A percentile compares a stretch with the other conserved stretches of the same genome.
Conservation (phyloP, 1,284 basidiomycete species). For the Earliella scabrosa region DNA sequence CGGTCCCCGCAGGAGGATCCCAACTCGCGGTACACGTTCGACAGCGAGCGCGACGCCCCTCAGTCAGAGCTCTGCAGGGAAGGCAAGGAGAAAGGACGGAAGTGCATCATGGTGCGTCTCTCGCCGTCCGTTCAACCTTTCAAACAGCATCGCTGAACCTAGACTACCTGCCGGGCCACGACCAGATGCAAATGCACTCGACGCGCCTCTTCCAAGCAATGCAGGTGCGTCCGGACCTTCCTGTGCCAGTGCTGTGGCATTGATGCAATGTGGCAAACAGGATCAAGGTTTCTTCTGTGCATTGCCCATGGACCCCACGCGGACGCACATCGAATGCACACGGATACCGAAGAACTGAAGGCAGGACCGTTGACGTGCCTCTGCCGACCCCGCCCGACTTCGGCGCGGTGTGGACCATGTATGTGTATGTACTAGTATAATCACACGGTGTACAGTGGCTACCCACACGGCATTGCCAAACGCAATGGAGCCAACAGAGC, state of each 20-base stretch:
- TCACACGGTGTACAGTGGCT: background rate
- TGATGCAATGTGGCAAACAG: slow-evolving; percentile 40
- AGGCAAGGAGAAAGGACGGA: slow-evolving; percentile 45
- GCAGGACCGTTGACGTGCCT: too few species aligned
- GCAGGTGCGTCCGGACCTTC: slow-evolving; percentile 56
- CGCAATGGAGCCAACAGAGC: background rate
- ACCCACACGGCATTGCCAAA: background rate
- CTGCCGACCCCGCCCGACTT: too few species aligned
- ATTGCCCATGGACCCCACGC: slow-evolving; percentile 71
- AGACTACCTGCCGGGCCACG: slow-evolving; percentile 1
- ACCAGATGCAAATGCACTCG: slow-evolving; percentile 69
- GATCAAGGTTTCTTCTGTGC: slow-evolving; percentile 75
- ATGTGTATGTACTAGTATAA: slow-evolving; percentile 8
- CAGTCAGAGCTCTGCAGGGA: slow-evolving; percentile 70
- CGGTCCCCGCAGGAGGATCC: slow-evolving; percentile 50
- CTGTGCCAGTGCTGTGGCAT: slow-evolving; percentile 5
- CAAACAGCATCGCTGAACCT: background rate
- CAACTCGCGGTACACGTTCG: slow-evolving; percentile 58
- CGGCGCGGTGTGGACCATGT: too few species aligned
- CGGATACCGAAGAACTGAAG: slow-evolving; percentile 54
- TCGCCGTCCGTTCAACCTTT: background rate
- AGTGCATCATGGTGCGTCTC: slow-evolving; percentile 66
- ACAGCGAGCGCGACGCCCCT: slow-evolving; percentile 60
- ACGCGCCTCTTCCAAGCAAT: slow-evolving; percentile 75
- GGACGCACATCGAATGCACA: slow-evolving; percentile 78